phyloP scores from a whole-genome alignment of 495 filamentous ascomycete species.

The Ramalina intermedia region DNA sequence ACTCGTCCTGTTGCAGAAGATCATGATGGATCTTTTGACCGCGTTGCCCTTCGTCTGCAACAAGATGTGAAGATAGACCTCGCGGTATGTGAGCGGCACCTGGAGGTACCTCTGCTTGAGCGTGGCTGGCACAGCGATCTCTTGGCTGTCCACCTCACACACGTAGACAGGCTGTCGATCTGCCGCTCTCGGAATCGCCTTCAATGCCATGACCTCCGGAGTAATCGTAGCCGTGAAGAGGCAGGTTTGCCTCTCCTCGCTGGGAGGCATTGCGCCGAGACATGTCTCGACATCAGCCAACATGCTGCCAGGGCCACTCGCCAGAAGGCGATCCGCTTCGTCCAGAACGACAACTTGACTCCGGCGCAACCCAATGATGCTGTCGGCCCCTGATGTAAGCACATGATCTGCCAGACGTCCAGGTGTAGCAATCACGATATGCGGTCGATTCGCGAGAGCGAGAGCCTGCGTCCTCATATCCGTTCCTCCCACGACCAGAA shows the following conservation, averaged over 20 bases:
- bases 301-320: conserved; percentile 67
- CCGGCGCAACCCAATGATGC: conserved; percentile 60
- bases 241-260: conserved; percentile 63
- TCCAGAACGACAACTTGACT: conserved; percentile 82
- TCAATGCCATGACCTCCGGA: conserved; percentile 74
- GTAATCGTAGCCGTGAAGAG: conserved; percentile 97
- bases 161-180: conserved; percentile 66
- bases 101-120: conserved; percentile 76
- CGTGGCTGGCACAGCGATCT: conserved; percentile 56
- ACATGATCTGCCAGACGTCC: conserved; percentile 93
- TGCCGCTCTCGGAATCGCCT: conserved; percentile 51
- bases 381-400: conserved; percentile 75
- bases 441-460: conserved; percentile 62
- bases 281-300: conserved; percentile 86
- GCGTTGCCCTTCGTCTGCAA: conserved; percentile 66
- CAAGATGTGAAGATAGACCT: conserved; percentile 85
- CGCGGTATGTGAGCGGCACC: conserved; percentile 74
- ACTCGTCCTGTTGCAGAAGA: conserved; percentile 87
- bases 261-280: conserved; percentile 60
- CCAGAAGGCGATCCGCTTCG: conserved; percentile 85
- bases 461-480: conserved; percentile 89
- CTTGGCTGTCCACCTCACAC: conserved; percentile 65
- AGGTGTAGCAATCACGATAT: conserved; percentile 88
- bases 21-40: conserved; percentile 54
- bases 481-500: conserved; percentile 77